phyloP scores from a whole-genome alignment of 2,329 filamentous ascomycete genomes.

The Talaromyces sp. region DNA sequence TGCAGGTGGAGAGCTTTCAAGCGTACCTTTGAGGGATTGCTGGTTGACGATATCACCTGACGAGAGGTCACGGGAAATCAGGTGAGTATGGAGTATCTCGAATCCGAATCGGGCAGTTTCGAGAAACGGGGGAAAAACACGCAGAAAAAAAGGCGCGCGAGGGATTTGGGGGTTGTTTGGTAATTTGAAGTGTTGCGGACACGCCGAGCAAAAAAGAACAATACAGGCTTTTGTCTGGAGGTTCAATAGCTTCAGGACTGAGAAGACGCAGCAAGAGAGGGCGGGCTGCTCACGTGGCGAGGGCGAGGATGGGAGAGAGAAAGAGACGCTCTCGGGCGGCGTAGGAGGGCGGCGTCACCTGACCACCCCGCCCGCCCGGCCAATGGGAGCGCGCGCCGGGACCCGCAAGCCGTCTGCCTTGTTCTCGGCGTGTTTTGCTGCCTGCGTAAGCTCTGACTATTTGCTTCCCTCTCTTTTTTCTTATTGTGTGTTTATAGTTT shows the following conservation, averaged over 20 bases:
- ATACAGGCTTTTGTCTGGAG: conserved; percentile 3
- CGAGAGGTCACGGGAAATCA: conserved; percentile 34
- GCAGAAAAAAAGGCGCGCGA: conserved; percentile 5
- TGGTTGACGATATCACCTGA: conserved; percentile 34
- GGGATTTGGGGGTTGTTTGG: background rate
- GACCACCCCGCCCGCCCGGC: conserved; percentile 16
- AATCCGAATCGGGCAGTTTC: conserved; percentile 21
- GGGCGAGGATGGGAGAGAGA: conserved; percentile 17
- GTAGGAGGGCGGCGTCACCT: conserved; percentile 22
- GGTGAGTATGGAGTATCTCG: conserved; percentile 24
- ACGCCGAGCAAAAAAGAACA: conserved; percentile 1
- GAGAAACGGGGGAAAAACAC: conserved; percentile 19
- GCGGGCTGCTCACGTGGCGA: conserved; percentile 38
- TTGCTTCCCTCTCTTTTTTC: background rate
- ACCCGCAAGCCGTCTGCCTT: background rate
- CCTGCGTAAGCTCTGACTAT: background rate
- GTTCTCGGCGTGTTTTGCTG: background rate
- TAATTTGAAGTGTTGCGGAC: background rate
- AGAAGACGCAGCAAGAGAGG: conserved; percentile 21
- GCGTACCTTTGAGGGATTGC: conserved; percentile 9
- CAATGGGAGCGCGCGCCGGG: conserved; percentile 2
- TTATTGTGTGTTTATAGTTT: background rate
- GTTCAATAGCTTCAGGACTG: conserved; percentile 13
- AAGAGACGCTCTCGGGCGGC: background rate
- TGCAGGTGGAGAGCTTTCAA: conserved; percentile 3